Conservation (phyloP, 2,329 filamentous ascomycete genomes). For the Ploettnerulaceae sp. region DNA sequence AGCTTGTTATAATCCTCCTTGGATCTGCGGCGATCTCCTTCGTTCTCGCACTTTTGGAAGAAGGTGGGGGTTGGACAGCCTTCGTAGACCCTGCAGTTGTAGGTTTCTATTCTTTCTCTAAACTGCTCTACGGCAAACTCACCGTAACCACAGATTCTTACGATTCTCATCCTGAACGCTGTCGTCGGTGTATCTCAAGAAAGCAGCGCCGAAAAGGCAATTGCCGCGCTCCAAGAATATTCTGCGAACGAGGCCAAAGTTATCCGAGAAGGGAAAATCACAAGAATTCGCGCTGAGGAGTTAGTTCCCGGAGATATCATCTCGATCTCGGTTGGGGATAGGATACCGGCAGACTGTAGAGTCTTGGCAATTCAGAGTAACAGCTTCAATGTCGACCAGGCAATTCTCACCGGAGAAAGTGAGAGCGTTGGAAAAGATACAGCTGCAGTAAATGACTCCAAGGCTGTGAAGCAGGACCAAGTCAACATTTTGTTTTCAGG, state of each 20-base stretch:
- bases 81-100: conserved; percentile 96
- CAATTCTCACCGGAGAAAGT: conserved; percentile 94
- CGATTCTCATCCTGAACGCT: conserved; percentile 92
- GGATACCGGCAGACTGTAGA: conserved; percentile 92
- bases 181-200: conserved; percentile 98
- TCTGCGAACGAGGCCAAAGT: conserved; percentile 97
- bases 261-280: conserved; percentile 68
- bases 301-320: conserved; percentile 92
- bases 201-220: conserved; percentile 97
- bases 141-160: conserved; percentile 71
- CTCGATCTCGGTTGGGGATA: conserved; percentile 81
- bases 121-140: conserved; percentile 7
- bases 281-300: conserved; percentile 90
- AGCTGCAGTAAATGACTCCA: conserved; percentile 62
- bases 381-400: conserved; percentile 94
- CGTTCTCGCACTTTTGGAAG: conserved; percentile 85
- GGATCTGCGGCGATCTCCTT: conserved; percentile 93
- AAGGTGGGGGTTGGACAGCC: conserved; percentile 89
- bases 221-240: conserved; percentile 96
- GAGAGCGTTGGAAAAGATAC: conserved; percentile 91
- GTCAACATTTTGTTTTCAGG: conserved; percentile 98
- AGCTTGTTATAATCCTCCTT: conserved; percentile 91
- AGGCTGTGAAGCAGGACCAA: conserved; percentile 95
- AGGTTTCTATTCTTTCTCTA: conserved; percentile 40
- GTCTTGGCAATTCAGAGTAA: conserved; percentile 90